Evolutionary conservation across 345 rosid species (phyloP).

Genomic region (Eucalyptus urophylla): DNA sequence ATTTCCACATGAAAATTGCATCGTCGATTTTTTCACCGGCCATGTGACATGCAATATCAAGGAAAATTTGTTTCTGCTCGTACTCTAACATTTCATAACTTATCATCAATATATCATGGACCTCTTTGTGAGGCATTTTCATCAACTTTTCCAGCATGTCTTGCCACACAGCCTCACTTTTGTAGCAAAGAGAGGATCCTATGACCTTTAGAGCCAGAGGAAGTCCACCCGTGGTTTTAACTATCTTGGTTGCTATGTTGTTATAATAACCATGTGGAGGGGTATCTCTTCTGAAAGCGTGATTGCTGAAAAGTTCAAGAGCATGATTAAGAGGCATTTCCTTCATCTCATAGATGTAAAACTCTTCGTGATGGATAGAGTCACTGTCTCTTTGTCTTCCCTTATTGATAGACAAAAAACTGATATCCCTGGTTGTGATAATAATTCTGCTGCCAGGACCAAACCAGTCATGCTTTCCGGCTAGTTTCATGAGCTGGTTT

Average conservation of each 20-base stretch:
- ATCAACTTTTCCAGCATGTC: background rate
- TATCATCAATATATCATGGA: background rate
- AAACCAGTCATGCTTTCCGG: background rate
- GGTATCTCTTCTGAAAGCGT: background rate
- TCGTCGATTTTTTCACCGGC: background rate
- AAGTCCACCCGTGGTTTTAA: background rate
- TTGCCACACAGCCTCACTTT: background rate
- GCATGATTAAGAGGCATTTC: background rate
- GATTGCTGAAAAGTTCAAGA: background rate
- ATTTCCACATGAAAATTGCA: background rate
- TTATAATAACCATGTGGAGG: background rate
- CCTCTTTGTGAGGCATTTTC: background rate
- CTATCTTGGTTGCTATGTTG: background rate
- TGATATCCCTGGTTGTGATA: background rate
- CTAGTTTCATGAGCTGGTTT: background rate
- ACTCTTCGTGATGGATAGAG: background rate
- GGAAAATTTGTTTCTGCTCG: background rate
- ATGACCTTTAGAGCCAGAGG: background rate
- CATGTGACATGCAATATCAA: background rate
- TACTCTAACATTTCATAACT: background rate
- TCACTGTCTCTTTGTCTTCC: background rate
- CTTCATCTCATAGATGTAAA: background rate
- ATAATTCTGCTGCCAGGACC: background rate
- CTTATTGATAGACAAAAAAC: background rate
- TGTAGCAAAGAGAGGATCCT: background rate